phyloP scores from a whole-genome alignment of 257 asterid species.

The Solanum etuberosum region DNA sequence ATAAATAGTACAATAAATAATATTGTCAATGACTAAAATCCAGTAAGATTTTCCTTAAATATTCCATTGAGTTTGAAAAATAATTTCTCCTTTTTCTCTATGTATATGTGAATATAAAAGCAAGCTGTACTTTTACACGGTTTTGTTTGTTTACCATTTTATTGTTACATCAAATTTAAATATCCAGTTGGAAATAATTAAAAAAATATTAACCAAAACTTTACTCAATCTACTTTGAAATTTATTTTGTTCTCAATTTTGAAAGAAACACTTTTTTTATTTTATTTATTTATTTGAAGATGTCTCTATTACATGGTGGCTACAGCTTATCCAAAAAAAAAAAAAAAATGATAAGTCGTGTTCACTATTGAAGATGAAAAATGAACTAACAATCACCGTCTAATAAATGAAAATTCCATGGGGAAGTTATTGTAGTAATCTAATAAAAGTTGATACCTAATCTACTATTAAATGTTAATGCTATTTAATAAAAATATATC shows the following conservation, averaged over 20 bases:
- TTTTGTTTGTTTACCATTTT: slow-evolving; percentile 19
- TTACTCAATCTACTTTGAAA: not conserved
- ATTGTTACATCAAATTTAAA: not conserved
- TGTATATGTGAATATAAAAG: slow-evolving; percentile 2
- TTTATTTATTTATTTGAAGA: not conserved
- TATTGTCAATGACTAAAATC: slow-evolving; percentile 26
- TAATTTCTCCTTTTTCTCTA: slow-evolving; percentile 5
- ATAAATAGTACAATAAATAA: not conserved
- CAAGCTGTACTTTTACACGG: slow-evolving; percentile 27
- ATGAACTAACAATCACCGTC: not conserved
- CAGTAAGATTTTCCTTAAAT: slow-evolving; percentile 18
- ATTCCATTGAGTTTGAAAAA: not conserved
- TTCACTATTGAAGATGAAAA: not conserved
- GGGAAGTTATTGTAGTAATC: not conserved
- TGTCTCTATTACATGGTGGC: not conserved
- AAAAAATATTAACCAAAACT: not conserved
- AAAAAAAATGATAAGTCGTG: not conserved
- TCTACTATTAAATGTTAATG: no score
- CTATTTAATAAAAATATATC: no score
- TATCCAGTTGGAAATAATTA: not conserved
- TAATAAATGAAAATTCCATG: not conserved
- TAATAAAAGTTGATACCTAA: not conserved
- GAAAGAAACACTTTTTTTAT: not conserved
- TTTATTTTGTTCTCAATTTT: not conserved
- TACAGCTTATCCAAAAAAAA: not conserved